A percentile compares a stretch with the other conserved stretches of the same genome.
phyloP scores from a whole-genome alignment of 805 yeast genomes.

The Dipodascus geniculatus region DNA sequence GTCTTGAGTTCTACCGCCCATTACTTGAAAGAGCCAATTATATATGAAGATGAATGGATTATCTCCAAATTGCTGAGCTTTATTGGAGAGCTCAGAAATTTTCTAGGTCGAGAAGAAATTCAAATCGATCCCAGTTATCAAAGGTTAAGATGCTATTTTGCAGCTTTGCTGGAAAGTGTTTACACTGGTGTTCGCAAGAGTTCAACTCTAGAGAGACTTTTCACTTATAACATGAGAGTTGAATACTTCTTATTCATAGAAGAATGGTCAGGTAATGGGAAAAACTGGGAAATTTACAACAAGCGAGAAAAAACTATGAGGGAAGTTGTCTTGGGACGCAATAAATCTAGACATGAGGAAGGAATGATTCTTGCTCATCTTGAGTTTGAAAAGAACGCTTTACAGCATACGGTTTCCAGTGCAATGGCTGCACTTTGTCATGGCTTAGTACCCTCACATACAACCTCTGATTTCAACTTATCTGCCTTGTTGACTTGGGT shows the following conservation, averaged over 20 bases:
- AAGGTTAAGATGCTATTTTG: constrained; percentile 67
- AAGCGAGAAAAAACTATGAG: constrained; percentile 57
- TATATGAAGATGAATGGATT: constrained; percentile 58
- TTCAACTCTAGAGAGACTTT: constrained; percentile 37
- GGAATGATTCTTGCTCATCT: constrained; percentile 49
- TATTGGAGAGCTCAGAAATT: constrained; percentile 47
- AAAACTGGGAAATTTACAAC: constrained; percentile 43
- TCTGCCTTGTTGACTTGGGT: constrained; percentile 67
- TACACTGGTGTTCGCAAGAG: constrained; percentile 30
- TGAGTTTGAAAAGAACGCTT: constrained; percentile 63
- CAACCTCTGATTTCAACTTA: constrained; percentile 41
- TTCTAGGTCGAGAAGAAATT: constrained; percentile 42
- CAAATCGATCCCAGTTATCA: constrained; percentile 66
- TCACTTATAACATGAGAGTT: constrained; percentile 80
- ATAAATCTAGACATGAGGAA: constrained; percentile 26
- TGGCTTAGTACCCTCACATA: constrained; percentile 47
- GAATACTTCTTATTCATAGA: constrained; percentile 72
- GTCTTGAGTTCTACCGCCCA: constrained; percentile 59
- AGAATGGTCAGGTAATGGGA: constrained; percentile 94
- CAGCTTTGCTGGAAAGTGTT: constrained; percentile 70
- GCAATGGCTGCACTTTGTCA: constrained; percentile 76
- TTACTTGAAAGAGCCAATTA: constrained; percentile 38
- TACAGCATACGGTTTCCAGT: constrained; percentile 62
- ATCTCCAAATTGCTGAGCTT: constrained; percentile 50
- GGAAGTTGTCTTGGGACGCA: constrained; percentile 26